Evolutionary conservation across 2,329 filamentous ascomycete genomes (phyloP).

Genomic region (Cladorrhinum sp.): DNA sequence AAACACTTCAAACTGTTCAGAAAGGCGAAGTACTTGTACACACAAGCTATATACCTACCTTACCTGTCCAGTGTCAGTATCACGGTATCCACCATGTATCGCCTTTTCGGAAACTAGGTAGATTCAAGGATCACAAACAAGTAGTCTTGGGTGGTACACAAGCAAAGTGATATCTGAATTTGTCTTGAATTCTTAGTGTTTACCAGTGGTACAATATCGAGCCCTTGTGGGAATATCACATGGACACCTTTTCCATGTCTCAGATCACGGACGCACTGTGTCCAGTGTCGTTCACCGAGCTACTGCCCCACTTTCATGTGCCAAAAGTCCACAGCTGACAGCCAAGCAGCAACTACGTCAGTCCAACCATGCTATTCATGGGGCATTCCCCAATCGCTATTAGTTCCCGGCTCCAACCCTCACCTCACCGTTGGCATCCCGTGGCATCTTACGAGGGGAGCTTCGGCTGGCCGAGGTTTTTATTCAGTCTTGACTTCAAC

Average conservation of each 20-base stretch:
- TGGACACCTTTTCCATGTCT: not conserved
- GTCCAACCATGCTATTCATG: not conserved
- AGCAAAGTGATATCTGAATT: too few species aligned
- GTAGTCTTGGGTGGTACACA: too few species aligned
- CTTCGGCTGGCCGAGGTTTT: conserved; percentile 1
- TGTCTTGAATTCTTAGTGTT: too few species aligned
- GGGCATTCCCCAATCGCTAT: not conserved
- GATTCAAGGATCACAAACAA: too few species aligned
- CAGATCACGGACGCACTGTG: not conserved
- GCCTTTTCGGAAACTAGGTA: too few species aligned
- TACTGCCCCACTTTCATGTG: not conserved
- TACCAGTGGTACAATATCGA: too few species aligned
- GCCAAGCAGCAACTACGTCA: not conserved
- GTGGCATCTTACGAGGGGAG: not conserved
- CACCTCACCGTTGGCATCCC: not conserved
- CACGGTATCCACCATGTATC: too few species aligned
- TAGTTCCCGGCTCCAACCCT: not conserved
- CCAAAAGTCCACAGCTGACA: not conserved
- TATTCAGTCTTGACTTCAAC: not conserved
- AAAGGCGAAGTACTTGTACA: too few species aligned
- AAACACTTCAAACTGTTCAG: too few species aligned
- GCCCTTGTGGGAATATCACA: not conserved
- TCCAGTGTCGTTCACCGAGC: not conserved
- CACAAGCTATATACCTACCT: too few species aligned
- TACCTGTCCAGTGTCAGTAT: too few species aligned